Evolutionary conservation across 164 flowering plant genomes (phyloP).

Genomic region (Kingdonia uniflora): DNA sequence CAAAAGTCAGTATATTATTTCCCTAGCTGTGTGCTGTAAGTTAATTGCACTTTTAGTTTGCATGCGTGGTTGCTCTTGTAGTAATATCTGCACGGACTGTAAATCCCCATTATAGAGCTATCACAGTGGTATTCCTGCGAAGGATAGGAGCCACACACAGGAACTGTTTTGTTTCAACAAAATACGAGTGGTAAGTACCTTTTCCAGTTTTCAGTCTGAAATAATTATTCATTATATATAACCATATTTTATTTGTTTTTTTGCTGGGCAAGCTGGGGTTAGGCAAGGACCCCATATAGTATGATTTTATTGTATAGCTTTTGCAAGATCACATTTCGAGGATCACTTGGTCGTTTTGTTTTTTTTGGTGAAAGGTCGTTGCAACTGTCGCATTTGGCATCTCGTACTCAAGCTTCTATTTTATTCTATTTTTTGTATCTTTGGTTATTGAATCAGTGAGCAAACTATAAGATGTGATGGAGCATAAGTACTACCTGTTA

Average conservation of each 20-base stretch:
- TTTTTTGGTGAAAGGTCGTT: constrained; percentile 54
- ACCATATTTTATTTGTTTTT: no score
- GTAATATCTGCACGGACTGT: no score
- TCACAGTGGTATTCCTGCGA: constrained; percentile 78
- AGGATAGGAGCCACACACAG: constrained; percentile 73
- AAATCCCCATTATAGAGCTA: constrained; percentile 51
- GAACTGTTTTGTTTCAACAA: constrained; percentile 80
- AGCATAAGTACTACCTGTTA: no score
- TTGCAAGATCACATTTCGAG: no score
- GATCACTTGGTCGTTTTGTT: background rate
- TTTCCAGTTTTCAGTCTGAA: background rate
- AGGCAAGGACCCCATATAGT: no score
- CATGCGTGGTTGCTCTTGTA: no score
- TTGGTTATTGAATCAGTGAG: constrained; percentile 61
- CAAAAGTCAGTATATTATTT: constrained; percentile 50
- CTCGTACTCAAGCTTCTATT: background rate
- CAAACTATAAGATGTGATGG: background rate
- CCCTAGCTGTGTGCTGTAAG: no score
- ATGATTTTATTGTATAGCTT: no score
- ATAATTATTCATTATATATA: background rate
- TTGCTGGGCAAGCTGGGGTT: no score
- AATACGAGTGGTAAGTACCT: constrained; percentile 66
- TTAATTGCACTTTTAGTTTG: no score
- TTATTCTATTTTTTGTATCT: no score
- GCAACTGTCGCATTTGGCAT: constrained; percentile 99